Evolutionary conservation across 2,329 filamentous ascomycete species (phyloP).

Genomic region (Stagonosporopsis cucurbitacearum): DNA sequence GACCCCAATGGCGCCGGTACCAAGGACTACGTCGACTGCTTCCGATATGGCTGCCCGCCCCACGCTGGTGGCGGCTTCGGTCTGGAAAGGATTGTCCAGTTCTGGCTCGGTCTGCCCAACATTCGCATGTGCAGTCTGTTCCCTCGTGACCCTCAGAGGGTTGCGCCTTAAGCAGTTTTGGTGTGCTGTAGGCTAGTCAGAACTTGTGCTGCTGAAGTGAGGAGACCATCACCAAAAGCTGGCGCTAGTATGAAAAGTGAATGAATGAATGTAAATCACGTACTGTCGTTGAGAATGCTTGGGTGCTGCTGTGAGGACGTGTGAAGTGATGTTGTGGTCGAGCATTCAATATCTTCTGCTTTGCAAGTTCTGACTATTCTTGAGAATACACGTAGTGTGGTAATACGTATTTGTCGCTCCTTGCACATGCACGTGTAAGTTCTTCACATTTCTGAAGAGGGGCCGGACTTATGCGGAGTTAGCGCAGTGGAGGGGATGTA

Average conservation of each 20-base stretch:
- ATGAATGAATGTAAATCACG: not conserved
- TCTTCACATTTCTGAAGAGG: not conserved
- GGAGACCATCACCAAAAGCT: not conserved
- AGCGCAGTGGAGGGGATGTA: not conserved
- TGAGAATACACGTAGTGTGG: not conserved
- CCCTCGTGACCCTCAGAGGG: constrained; percentile 67
- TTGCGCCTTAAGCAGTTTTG: constrained; percentile 49
- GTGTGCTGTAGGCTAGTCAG: not conserved
- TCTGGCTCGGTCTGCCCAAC: constrained; percentile 70
- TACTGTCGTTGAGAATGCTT: not conserved
- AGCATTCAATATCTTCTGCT: not conserved
- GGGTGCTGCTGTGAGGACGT: not conserved
- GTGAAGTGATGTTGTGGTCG: not conserved
- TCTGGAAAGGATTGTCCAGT: constrained; percentile 70
- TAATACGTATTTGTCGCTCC: not conserved
- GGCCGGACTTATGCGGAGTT: constrained; percentile 3
- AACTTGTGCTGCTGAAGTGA: not conserved
- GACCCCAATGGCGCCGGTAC: constrained; percentile 66
- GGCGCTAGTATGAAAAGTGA: not conserved
- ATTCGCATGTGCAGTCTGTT: constrained; percentile 68
- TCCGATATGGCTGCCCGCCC: constrained; percentile 68
- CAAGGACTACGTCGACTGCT: constrained; percentile 68
- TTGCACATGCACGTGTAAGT: not conserved
- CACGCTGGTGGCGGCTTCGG: constrained; percentile 71
- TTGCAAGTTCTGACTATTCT: not conserved